phyloP scores from a whole-genome alignment of 345 rosid species.

The Gossypium sturtianum region DNA sequence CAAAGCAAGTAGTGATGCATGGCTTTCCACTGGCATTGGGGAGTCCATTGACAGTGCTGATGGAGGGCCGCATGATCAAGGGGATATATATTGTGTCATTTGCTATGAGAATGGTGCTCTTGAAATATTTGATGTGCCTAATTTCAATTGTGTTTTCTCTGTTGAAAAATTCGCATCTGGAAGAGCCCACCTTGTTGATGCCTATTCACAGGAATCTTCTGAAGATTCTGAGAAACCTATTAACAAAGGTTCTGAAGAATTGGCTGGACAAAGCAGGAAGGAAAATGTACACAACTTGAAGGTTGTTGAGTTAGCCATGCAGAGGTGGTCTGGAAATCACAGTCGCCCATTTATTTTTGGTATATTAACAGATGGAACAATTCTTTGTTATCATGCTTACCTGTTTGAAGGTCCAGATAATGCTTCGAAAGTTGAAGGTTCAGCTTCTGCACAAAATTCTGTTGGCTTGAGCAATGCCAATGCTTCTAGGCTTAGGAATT shows the following conservation, averaged over 20 bases:
- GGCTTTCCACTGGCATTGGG: constrained; percentile 89
- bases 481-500: constrained; percentile 79
- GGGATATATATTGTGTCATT: constrained; percentile 84
- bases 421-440: constrained; percentile 50
- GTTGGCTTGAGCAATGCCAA: constrained; percentile 32
- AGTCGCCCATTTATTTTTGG: constrained; percentile 86
- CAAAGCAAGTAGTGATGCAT: constrained; percentile 93
- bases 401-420: constrained; percentile 72
- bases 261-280: constrained; percentile 53
- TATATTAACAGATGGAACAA: constrained; percentile 89
- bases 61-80: constrained; percentile 81
- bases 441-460: constrained; percentile 40
- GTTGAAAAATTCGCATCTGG: constrained; percentile 84
- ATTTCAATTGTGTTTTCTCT: constrained; percentile 72
- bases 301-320: constrained; percentile 87
- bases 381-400: constrained; percentile 91
- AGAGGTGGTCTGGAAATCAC: constrained; percentile 85
- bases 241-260: constrained; percentile 41
- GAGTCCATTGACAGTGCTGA: constrained; percentile 83
- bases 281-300: constrained; percentile 53
- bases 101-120: constrained; percentile 80
- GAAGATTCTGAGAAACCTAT: constrained; percentile 36
- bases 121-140: constrained; percentile 92
- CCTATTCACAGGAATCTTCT: constrained; percentile 37
- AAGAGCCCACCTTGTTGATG: constrained; percentile 66